Conservation (phyloP, 2,329 filamentous ascomycete genomes). For the Xylogone sp. region DNA sequence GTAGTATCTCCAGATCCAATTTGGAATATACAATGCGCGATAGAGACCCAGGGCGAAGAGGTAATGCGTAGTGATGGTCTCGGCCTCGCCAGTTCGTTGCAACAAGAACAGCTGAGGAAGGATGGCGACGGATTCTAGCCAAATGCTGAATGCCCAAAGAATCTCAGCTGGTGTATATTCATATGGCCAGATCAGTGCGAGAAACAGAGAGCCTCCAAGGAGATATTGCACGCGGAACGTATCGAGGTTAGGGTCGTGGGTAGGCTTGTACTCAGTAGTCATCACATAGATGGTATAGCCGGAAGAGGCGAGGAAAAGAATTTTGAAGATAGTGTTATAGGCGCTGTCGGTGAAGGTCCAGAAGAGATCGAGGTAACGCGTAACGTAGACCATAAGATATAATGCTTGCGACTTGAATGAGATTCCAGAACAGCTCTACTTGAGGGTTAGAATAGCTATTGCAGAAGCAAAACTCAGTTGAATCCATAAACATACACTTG, state of each 20-base stretch:
- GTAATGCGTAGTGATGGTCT: conserved; percentile 99
- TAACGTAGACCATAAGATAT: conserved; percentile 90
- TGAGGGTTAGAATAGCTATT: not conserved
- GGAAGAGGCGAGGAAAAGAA: conserved; percentile 87
- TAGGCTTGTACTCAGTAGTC: conserved; percentile 96
- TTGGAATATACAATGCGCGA: conserved; percentile 93
- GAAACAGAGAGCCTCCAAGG: conserved; percentile 71
- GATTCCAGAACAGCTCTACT: conserved; percentile 75
- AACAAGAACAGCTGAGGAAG: conserved; percentile 97
- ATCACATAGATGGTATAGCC: conserved; percentile 97
- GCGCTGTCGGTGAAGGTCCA: conserved; percentile 66
- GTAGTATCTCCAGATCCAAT: conserved; percentile 93
- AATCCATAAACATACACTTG: conserved; percentile 62
- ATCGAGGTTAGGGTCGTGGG: conserved; percentile 93
- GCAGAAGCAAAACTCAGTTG: not conserved
- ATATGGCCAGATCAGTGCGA: conserved; percentile 82
- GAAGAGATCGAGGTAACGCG: conserved; percentile 91
- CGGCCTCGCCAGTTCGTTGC: conserved; percentile 93
- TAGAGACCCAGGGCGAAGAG: conserved; percentile 91
- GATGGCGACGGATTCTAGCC: conserved; percentile 95
- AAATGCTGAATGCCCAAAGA: conserved; percentile 96
- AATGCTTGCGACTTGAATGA: conserved; percentile 98
- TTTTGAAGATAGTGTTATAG: conserved; percentile 95
- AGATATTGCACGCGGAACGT: conserved; percentile 97
- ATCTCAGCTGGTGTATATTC: conserved; percentile 81